Evolutionary conservation across 805 yeast species (phyloP), one percentile per base, ranked within the genome.

Genomic region (Scheffersomyces ergatensis): DNA sequence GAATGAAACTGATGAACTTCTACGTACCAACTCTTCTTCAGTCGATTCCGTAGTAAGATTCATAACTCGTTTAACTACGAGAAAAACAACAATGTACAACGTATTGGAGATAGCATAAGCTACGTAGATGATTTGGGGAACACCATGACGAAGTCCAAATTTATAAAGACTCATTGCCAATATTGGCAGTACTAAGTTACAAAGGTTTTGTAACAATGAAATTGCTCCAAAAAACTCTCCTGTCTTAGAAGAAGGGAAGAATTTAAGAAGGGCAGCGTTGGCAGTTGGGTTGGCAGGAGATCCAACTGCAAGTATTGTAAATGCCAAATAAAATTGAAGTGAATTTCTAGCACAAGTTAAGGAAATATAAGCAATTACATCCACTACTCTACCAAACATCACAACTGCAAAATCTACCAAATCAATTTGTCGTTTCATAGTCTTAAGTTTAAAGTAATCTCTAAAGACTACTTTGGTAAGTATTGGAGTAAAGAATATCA

Each of bases 181-280:
- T 6, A 80, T 56, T 0, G 90, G 88, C 0, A 71, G 61, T 6
- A 74, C 36, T 38, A 81, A 58, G 43, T 62, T 54, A 3, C 74
- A 53, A 0, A 72, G 37, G 44, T 77, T 81, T 51, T 77, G 74
- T 17, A 82, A 53, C 36, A 83, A 56, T 0, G 85, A 77, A 33
- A 81, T 56, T 9, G 50, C 55, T 14, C 53, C 53, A 34, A 47
- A 47, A 13, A 49, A 33, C 20, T 45, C 45, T 9, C 55, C 55
- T 9, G 42, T 42, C 30, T 40, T 47, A n/a, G 49, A 46, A 24
- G 35, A 75, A 1, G 78, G 77, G 43, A 70, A 75, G 54, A 80
- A 80, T 55, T 85, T 85, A 39, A 80, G 67, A 9, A 83, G 58
- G 1, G 83, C 47, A 0, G 85, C 69, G 51, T 76, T 81, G 5